Percentiles rank a stretch among this genome's conserved stretches.
These are phyloP conservation scores for Infundibulicybe gibba DNA, from an alignment of 768 basidiomycete species.

Conservation along the genomic window DNA sequence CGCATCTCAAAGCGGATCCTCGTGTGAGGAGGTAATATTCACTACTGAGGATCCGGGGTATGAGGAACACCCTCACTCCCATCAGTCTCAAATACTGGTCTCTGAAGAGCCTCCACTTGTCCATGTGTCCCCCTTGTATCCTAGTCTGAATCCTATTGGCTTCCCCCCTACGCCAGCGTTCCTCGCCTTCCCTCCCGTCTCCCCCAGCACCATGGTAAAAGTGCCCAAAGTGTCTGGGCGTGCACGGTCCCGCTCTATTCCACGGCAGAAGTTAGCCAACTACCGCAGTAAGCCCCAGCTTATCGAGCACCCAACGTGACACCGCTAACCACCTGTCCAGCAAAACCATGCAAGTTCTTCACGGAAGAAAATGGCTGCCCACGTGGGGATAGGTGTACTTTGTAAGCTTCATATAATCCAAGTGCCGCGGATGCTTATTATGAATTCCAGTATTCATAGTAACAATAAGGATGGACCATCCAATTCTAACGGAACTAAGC, in stretches of 20 bases:
- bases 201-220: slow-evolving; percentile 7
- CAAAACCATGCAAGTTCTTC: slow-evolving; percentile 61
- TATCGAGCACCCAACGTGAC: not conserved
- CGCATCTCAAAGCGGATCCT: slow-evolving; percentile 9
- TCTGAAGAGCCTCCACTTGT: slow-evolving; percentile 26
- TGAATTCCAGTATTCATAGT: slow-evolving; percentile 1
- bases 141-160: slow-evolving; percentile 8
- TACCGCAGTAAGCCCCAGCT: slow-evolving; percentile 35
- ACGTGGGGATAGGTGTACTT: slow-evolving; percentile 53
- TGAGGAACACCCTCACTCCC: slow-evolving; percentile 32
- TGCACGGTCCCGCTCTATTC: slow-evolving; percentile 17
- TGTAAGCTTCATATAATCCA: slow-evolving; percentile 34
- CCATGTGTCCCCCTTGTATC: slow-evolving; percentile 30
- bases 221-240: slow-evolving; percentile 12
- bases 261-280: slow-evolving; percentile 29
- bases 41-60: slow-evolving; percentile 38
- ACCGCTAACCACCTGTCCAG: slow-evolving; percentile 23
- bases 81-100: slow-evolving; percentile 35
- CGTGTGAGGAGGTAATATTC: slow-evolving; percentile 24
- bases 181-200: slow-evolving; percentile 15
- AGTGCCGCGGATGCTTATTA: slow-evolving; percentile 1
- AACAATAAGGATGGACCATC: slow-evolving; percentile 44
- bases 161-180: slow-evolving; percentile 7
- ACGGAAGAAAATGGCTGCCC: slow-evolving; percentile 42
- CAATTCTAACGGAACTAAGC: slow-evolving; percentile 9